These are phyloP conservation scores for Penicillium carneum DNA, from an alignment of 2,329 filamentous ascomycete genomes.

Conservation along the genomic window DNA sequence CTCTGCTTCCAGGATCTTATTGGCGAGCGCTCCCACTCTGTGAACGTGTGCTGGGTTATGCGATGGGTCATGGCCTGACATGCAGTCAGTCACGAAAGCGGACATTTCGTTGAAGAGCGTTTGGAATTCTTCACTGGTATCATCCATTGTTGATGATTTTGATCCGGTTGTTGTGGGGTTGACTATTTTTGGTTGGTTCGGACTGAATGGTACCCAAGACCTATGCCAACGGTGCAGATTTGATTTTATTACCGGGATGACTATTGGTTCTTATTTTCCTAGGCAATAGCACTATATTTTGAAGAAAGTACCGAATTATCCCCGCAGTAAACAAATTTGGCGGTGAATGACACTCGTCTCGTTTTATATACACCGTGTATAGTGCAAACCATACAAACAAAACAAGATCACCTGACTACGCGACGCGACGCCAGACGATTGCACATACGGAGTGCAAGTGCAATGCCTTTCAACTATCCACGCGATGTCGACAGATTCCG, in stretches of 20 bases:
- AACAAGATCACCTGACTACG: constrained; percentile 24
- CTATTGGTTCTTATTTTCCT: background rate
- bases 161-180: background rate
- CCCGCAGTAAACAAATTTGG: constrained; percentile 28
- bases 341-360: constrained; percentile 20
- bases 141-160: constrained; percentile 22
- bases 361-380: background rate
- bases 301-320: constrained; percentile 3
- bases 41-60: constrained; percentile 87
- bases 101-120: constrained; percentile 64
- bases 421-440: constrained; percentile 17
- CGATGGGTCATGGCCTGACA: constrained; percentile 78
- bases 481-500: constrained; percentile 42
- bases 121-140: constrained; percentile 39
- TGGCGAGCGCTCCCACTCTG: constrained; percentile 77
- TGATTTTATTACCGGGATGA: background rate
- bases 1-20: constrained; percentile 66
- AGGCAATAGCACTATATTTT: background rate
- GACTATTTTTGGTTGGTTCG: background rate
- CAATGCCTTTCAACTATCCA: constrained; percentile 1
- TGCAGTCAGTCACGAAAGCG: constrained; percentile 72
- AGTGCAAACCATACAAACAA: constrained; percentile 23
- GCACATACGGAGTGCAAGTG: constrained; percentile 1
- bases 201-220: background rate
- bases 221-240: background rate